A percentile compares a stretch with the other conserved stretches of the same genome.
Conservation (phyloP, 129 eudicot genomes). For the Centella asiatica region DNA sequence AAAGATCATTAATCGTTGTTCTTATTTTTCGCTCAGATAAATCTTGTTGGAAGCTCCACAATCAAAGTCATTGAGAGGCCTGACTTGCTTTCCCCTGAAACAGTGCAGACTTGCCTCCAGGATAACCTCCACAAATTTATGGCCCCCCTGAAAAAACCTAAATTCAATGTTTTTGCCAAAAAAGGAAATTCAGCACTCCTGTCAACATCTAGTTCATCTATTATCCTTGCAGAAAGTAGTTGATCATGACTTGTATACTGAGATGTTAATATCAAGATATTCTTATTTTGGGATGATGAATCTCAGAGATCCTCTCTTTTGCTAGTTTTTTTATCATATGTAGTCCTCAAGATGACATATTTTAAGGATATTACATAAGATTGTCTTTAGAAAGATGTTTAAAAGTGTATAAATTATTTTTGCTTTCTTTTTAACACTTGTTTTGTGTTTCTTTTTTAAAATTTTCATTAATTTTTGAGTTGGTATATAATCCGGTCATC, state of each 20-base stretch:
- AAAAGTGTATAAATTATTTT: no score
- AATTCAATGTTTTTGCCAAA: slow-evolving; percentile 14
- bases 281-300: no score
- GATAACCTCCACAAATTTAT: slow-evolving; percentile 34
- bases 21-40: slow-evolving; percentile 25
- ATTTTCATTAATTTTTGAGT: no score
- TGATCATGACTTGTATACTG: neutral
- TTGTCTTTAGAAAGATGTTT: no score
- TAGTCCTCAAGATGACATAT: no score
- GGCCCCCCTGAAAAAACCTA: slow-evolving; percentile 27
- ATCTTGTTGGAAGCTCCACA: slow-evolving; percentile 31
- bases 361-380: no score
- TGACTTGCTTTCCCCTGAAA: slow-evolving; percentile 35
- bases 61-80: slow-evolving; percentile 42
- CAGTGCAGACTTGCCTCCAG: slow-evolving; percentile 34
- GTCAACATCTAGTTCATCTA: slow-evolving; percentile 1
- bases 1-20: neutral
- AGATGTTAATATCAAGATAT: no score
- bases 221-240: slow-evolving; percentile 5
- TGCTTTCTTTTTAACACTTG: no score
- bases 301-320: no score
- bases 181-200: slow-evolving; percentile 9
- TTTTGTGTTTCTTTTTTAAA: no score
- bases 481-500: no score
- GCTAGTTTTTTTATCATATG: no score